Evolutionary conservation across 1,284 basidiomycete genomes (phyloP).

Genomic region (Leccinum fallax): DNA sequence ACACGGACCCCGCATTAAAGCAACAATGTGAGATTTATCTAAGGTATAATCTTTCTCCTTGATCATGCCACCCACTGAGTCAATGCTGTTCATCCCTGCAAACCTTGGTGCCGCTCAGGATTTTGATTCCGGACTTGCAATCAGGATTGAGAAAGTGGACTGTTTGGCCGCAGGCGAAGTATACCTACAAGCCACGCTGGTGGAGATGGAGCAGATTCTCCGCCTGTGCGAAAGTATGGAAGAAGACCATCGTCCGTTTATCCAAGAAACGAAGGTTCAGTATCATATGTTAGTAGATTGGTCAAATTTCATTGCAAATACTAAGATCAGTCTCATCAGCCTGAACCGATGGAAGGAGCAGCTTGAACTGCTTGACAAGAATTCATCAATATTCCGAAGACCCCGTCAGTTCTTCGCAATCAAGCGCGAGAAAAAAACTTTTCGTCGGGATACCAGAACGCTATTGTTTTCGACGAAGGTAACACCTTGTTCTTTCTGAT

Average conservation of each 20-base stretch:
- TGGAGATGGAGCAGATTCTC: slow-evolving; percentile 11
- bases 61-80: slow-evolving; percentile 11
- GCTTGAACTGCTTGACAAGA: slow-evolving; percentile 5
- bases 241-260: neutral
- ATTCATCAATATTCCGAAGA: slow-evolving; percentile 2
- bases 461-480: slow-evolving; percentile 5
- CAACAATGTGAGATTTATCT: neutral
- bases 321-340: neutral
- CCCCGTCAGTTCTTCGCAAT: neutral
- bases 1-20: neutral
- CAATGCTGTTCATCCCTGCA: slow-evolving; percentile 9
- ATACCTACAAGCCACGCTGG: slow-evolving; percentile 11
- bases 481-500: neutral
- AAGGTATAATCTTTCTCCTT: neutral
- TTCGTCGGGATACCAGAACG: neutral
- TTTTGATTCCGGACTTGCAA: neutral
- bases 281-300: neutral
- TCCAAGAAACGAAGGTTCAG: slow-evolving; percentile 7
- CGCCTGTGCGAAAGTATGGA: neutral
- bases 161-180: slow-evolving; percentile 8
- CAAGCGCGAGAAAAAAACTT: slow-evolving; percentile 2
- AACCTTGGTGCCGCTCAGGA: neutral
- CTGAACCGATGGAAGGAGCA: neutral
- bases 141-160: neutral
- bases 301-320: rapidly evolving